A percentile compares a stretch with the other conserved stretches of the same genome.
phyloP scores from a whole-genome alignment of 2,329 filamentous ascomycete genomes.

The Hymenoscyphus fraxineus region DNA sequence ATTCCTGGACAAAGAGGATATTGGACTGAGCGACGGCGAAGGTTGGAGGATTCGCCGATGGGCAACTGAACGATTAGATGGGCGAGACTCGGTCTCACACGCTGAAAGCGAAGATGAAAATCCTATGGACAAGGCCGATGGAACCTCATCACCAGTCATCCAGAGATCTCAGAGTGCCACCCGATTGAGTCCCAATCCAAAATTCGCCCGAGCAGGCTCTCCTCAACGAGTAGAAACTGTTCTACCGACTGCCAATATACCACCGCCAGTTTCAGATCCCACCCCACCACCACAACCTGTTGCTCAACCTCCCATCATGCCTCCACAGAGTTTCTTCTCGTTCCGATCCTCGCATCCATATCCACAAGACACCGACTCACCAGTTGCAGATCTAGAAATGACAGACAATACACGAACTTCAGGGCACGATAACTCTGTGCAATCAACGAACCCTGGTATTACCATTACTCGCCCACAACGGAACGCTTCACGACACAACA shows the following conservation, averaged over 20 bases:
- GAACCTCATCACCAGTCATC: constrained; percentile 55
- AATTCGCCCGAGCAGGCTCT: constrained; percentile 34
- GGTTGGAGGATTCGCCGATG: constrained; percentile 59
- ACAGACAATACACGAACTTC: constrained; percentile 44
- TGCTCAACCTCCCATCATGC: constrained; percentile 39
- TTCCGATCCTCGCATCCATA: constrained; percentile 64
- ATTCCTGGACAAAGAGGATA: constrained; percentile 77
- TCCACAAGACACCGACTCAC: constrained; percentile 54
- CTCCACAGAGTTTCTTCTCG: constrained; percentile 60
- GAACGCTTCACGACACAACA: constrained; percentile 29
- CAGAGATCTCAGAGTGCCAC: constrained; percentile 46
- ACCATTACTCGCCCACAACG: constrained; percentile 30
- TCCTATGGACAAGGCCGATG: constrained; percentile 54
- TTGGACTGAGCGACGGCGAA: constrained; percentile 77
- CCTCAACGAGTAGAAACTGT: constrained; percentile 38
- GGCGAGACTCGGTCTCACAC: constrained; percentile 51
- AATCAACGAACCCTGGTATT: constrained; percentile 25
- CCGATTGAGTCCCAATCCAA: constrained; percentile 33
- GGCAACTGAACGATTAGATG: constrained; percentile 67
- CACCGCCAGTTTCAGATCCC: constrained; percentile 5
- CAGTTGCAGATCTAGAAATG: constrained; percentile 57
- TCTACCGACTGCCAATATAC: constrained; percentile 27
- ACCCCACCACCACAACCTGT: constrained; percentile 13
- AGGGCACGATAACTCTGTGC: constrained; percentile 30
- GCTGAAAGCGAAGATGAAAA: constrained; percentile 67